These are phyloP conservation scores for Eremomyces bilateralis DNA, from an alignment of 495 filamentous ascomycete genomes.

Conservation along the genomic window DNA sequence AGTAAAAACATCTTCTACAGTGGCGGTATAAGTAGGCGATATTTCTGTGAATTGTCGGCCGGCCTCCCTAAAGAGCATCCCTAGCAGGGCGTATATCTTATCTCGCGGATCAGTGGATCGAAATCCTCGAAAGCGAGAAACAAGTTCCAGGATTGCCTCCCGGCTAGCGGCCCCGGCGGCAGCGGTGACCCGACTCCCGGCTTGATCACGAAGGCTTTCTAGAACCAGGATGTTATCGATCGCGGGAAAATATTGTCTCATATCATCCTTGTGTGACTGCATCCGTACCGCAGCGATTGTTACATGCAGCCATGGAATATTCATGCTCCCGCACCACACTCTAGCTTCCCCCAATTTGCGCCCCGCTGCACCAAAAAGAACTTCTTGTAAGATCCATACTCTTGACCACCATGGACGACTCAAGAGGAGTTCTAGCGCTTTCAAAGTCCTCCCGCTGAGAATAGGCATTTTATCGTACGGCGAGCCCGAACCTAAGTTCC, in stretches of 20 bases:
- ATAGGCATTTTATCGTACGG: conserved; percentile 1
- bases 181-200: neutral
- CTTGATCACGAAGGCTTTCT: neutral
- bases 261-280: neutral
- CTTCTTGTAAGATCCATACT: conserved; percentile 1
- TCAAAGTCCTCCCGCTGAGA: neutral
- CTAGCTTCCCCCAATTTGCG: neutral
- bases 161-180: neutral
- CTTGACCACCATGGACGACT: neutral
- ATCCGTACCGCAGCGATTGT: neutral
- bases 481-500: neutral
- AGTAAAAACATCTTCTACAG: neutral
- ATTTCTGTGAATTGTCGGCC: neutral
- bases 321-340: neutral
- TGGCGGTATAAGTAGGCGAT: neutral
- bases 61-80: neutral
- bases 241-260: neutral
- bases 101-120: conserved; percentile 1
- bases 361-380: neutral
- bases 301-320: neutral
- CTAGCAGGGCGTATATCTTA: conserved; percentile 1
- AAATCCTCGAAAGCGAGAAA: neutral
- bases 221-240: neutral
- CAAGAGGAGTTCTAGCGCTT: neutral
- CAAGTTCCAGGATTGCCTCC: neutral